Conservation (phyloP, 2,329 filamentous ascomycete genomes). For the Orbilia blumenaviensis region DNA sequence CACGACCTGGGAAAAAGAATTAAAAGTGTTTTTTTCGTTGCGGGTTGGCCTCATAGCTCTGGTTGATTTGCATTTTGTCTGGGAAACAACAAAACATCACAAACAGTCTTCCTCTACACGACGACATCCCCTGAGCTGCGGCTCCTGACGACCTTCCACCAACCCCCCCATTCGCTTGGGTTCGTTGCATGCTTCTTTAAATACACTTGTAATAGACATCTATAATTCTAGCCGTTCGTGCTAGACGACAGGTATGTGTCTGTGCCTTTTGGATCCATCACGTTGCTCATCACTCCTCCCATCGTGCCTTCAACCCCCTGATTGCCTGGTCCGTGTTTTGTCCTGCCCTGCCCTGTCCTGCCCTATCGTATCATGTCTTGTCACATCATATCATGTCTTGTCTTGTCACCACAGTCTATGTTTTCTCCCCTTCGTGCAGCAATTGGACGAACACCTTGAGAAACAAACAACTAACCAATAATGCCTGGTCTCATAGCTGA, state of each 20-base stretch:
- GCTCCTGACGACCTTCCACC: conserved; percentile 30
- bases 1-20: conserved; percentile 20
- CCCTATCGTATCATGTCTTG: no score
- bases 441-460: neutral
- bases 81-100: neutral
- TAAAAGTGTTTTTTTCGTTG: conserved; percentile 30
- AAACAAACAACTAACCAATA: neutral
- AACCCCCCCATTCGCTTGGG: conserved; percentile 47
- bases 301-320: no score
- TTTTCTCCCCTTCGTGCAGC: neutral
- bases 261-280: no score
- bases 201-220: neutral
- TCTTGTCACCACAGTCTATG: neutral
- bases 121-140: conserved; percentile 36
- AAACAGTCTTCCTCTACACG: conserved; percentile 7
- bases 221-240: conserved; percentile 9
- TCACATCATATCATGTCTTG: neutral
- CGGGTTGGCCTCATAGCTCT: conserved; percentile 1
- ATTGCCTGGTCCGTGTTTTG: no score
- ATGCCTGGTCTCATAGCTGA: conserved; percentile 59
- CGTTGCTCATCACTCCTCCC: neutral
- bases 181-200: conserved; percentile 27
- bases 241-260: conserved; percentile 26
- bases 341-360: no score
- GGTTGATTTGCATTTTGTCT: neutral